Conservation (phyloP, 2,329 filamentous ascomycete species). For the Calonectria ilicicola region DNA sequence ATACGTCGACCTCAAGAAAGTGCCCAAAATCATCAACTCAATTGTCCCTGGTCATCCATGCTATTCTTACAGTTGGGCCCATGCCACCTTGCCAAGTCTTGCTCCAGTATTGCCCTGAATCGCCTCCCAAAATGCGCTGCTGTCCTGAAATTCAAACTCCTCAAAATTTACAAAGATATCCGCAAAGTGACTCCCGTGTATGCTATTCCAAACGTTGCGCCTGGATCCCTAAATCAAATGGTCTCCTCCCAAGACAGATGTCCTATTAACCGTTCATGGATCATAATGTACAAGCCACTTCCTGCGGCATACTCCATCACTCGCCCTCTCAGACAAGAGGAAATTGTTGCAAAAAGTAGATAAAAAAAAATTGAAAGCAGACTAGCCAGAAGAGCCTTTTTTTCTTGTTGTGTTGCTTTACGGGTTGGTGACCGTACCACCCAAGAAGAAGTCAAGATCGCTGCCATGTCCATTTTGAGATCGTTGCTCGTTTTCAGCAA, state of each 20-base stretch:
- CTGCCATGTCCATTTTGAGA: constrained; percentile 72
- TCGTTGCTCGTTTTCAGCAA: constrained; percentile 82
- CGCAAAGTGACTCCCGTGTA: neutral
- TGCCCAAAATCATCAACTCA: neutral
- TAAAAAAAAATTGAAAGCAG: constrained; percentile 12
- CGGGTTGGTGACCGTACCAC: constrained; percentile 34
- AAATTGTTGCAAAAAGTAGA: neutral
- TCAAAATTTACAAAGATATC: neutral
- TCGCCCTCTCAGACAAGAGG: neutral
- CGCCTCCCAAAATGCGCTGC: neutral
- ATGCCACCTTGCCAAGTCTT: neutral
- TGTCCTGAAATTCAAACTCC: constrained; percentile 7
- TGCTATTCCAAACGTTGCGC: constrained; percentile 18
- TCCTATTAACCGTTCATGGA: constrained; percentile 17
- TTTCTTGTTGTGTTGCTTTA: neutral
- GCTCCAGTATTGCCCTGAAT: neutral
- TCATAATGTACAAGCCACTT: constrained; percentile 24
- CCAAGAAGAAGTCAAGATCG: constrained; percentile 83
- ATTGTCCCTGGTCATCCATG: neutral
- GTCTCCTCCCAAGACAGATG: constrained; percentile 9
- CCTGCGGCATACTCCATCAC: neutral
- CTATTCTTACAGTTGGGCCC: constrained; percentile 13
- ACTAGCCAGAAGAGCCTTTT: neutral
- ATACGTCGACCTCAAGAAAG: neutral
- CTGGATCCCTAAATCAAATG: neutral